Percentiles rank a stretch among this genome's conserved stretches.
Evolutionary conservation across 169 alveolate genomes (phyloP).

Genomic region (Toxoplasma gondii): DNA sequence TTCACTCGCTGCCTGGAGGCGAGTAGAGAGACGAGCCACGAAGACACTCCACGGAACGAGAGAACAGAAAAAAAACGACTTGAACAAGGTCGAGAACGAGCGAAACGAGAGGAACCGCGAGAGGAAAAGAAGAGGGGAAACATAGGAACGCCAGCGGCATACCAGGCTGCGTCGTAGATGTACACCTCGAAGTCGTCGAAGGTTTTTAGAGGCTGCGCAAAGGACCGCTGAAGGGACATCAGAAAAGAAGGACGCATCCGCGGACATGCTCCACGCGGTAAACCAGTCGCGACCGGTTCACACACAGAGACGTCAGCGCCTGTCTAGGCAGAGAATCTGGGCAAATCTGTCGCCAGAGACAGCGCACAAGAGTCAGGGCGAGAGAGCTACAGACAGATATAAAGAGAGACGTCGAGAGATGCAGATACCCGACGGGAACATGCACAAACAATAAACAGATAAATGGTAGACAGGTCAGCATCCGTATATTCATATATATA

Average conservation of each 20-base stretch:
- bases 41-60: no score
- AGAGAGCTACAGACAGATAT: background rate
- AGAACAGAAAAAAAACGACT: no score
- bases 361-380: background rate
- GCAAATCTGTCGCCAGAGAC: no score
- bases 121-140: no score
- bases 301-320: background rate
- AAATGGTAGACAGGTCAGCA: no score
- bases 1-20: no score
- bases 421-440: no score
- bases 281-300: background rate
- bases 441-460: no score
- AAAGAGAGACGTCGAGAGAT: no score
- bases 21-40: no score
- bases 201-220: slow-evolving; percentile 70
- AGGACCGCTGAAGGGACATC: background rate
- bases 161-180: slow-evolving; percentile 85
- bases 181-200: slow-evolving; percentile 83
- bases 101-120: no score
- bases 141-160: slow-evolving; percentile 30
- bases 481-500: background rate
- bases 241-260: background rate
- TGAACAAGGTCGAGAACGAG: no score
- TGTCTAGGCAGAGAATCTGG: background rate
- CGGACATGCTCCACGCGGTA: background rate